phyloP scores from a whole-genome alignment of 2,329 filamentous ascomycete genomes.

The Penicillium sp. region DNA sequence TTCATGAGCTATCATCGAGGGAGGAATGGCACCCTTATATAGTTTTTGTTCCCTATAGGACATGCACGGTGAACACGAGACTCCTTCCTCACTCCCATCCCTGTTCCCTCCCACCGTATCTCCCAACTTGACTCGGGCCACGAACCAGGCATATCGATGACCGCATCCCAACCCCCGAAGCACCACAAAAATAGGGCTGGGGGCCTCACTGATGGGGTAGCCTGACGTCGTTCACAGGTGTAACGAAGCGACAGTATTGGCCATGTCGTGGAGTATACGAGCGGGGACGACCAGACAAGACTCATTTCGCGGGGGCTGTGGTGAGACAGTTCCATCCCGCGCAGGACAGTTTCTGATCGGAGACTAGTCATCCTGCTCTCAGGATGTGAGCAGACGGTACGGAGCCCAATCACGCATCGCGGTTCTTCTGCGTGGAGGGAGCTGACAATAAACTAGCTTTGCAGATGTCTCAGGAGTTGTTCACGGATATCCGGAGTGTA shows the following conservation, averaged over 20 bases:
- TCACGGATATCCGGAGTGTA: background rate
- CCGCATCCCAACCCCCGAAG: background rate
- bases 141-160: background rate
- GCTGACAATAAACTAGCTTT: background rate
- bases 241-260: conserved; percentile 3
- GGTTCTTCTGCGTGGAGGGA: background rate
- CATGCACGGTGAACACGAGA: background rate
- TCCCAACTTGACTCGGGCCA: background rate
- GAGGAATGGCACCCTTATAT: conserved; percentile 10
- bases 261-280: conserved; percentile 10
- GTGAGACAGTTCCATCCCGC: conserved; percentile 17
- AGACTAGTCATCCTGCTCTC: background rate
- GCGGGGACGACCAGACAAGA: conserved; percentile 1
- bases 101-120: background rate
- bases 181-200: background rate
- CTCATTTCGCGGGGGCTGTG: background rate
- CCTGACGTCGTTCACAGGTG: background rate
- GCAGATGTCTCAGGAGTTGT: conserved; percentile 14
- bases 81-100: background rate
- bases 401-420: background rate
- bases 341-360: background rate
- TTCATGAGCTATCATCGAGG: background rate
- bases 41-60: conserved; percentile 2
- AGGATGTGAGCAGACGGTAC: background rate
- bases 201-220: background rate